Evolutionary conservation across 495 filamentous ascomycete genomes (phyloP), one percentile per base, ranked within the genome.

Genomic region (Aspergillus kassunensis): DNA sequence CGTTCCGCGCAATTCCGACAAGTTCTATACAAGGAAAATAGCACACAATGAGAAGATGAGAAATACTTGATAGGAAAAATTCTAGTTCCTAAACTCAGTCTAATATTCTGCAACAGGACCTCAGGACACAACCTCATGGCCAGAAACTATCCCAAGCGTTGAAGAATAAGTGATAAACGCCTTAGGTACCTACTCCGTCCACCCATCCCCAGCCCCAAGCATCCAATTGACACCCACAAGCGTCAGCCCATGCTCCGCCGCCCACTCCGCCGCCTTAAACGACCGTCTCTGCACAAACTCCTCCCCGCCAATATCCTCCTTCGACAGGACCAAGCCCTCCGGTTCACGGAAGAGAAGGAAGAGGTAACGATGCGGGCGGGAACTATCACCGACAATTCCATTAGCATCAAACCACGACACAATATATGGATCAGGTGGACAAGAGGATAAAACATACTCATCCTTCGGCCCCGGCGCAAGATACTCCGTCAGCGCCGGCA

Each of bases 401-500:
- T 5, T 30, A 2, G 18, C 16, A 31, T 21, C 6, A 7, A 6
- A 7, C 12, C n/a, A 37, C 21, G 12, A 35, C 7, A 15, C 4
- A 16, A 4, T 2, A 30, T n/a, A 21, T 36, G 19, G 27, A 41
- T n/a, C 11, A 2, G 6, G 9, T 27, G 12, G 13, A 4, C 12
- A 29, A 21, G 13, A 29, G 51, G 3, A 7, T 4, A 19, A 36
- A 16, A 30, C 56, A 16, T 51, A 59, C 56, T 55, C 56, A 46
- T 59, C 56, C 43, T 59, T 59, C 1, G 56, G 56, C 6, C 56
- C 56, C 8, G 56, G 56, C n/a, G 51, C 52, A 15, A 59, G 49
- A 35, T 59, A 59, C 31, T 55, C 52, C 15, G 56, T 59, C 46
- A 59, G n/a, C 3, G 34, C 37, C 0, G 25, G 19, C 11, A 13